Evolutionary conservation across 2,329 filamentous ascomycete genomes (phyloP).

Genomic region (Aspergillus oerlinghausenensis): DNA sequence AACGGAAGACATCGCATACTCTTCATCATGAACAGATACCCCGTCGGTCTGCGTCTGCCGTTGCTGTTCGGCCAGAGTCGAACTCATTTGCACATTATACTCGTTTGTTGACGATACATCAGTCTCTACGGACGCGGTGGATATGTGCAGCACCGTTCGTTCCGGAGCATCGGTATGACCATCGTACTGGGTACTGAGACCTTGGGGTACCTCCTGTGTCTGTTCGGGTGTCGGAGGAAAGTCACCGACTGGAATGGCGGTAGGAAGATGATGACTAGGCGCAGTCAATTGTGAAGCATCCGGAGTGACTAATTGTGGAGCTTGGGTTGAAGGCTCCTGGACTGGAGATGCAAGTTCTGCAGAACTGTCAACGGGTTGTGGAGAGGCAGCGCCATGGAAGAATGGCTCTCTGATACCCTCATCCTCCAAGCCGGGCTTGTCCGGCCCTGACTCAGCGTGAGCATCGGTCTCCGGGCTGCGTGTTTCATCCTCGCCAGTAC

Average conservation of each 20-base stretch:
- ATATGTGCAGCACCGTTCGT: background rate
- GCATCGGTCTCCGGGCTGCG: background rate
- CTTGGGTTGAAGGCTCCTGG: background rate
- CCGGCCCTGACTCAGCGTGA: background rate
- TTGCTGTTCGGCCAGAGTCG: background rate
- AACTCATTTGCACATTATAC: constrained; percentile 1
- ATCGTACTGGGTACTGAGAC: background rate
- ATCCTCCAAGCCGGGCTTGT: background rate
- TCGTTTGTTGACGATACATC: background rate
- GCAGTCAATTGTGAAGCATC: constrained; percentile 20
- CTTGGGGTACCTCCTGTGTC: constrained; percentile 6
- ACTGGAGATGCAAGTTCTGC: background rate
- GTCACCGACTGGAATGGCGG: background rate
- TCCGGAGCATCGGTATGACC: background rate
- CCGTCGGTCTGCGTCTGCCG: constrained; percentile 2
- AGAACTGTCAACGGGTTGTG: background rate
- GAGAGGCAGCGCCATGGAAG: constrained; percentile 14
- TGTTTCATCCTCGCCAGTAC: background rate
- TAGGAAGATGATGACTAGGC: background rate
- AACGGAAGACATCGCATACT: background rate
- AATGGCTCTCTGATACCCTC: constrained; percentile 3
- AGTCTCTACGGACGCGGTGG: background rate
- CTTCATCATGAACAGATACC: background rate
- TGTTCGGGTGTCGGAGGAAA: constrained; percentile 11
- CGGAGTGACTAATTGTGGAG: constrained; percentile 17